These are phyloP conservation scores for Cyclostephanos invisitatus DNA, from an alignment of 108 stramenopile genomes.

Conservation along the genomic window DNA sequence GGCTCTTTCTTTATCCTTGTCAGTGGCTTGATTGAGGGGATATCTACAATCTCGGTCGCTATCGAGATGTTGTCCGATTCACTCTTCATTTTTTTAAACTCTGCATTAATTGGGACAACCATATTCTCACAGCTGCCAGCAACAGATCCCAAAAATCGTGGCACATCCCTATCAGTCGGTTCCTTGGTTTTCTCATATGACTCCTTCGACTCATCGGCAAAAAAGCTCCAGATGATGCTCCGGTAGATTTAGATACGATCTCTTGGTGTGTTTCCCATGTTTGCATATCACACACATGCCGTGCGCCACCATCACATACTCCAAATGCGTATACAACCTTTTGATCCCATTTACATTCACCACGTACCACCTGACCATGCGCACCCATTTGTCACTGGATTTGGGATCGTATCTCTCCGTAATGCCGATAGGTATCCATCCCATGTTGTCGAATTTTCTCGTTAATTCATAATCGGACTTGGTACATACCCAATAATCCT, in stretches of 20 bases:
- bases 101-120: too few species aligned
- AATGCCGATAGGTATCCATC: constrained; percentile 12
- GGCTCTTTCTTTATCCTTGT: too few species aligned
- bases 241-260: constrained; percentile 12
- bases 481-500: constrained; percentile 12
- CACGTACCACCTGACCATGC: constrained; percentile 13
- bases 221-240: neutral
- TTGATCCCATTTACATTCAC: neutral
- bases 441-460: constrained; percentile 1
- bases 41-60: too few species aligned
- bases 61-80: neutral
- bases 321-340: constrained; percentile 1
- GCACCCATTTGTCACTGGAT: constrained; percentile 18
- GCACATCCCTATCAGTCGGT: neutral
- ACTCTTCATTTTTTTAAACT: too few species aligned
- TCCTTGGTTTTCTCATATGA: neutral
- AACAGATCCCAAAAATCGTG: too few species aligned
- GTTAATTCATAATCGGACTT: constrained; percentile 9
- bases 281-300: neutral
- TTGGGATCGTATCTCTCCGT: neutral
- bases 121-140: too few species aligned
- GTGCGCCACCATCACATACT: constrained; percentile 11
- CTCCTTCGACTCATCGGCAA: neutral
- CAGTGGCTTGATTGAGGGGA: too few species aligned
- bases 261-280: constrained; percentile 6